Base-by-base conservation (phyloP, 192 early-diverging fungal genomes). In the Podila epicladia region DNA sequence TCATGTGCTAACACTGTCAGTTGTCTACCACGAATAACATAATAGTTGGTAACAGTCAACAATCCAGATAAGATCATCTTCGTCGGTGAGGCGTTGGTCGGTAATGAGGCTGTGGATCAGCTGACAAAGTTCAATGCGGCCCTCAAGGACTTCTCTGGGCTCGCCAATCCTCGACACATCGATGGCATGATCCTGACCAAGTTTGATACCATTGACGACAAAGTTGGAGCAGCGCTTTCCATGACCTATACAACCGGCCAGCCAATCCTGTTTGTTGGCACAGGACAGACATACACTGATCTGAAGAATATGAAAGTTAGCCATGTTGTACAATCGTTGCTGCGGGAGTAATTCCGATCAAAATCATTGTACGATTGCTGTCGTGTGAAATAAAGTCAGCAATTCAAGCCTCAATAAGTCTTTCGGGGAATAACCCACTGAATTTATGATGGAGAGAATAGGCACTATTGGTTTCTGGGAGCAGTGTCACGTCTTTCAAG, bases 231-330 rank as follows among this genome's bases (percentile, higher is more conserved):
- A 29, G 97, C 97, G 0, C 82, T 98, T 26, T 95, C 94, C 12
- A 97, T 98, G 97, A 95, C 97, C 8, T 97, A 95, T 74, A 95
- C 92, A 26, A 98, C 97, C 6, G 96, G 96, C 24, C 91, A 97
- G 73, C 97, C 97, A 9, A 97, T 98, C 37, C 82, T 96, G 58
- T 98, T 98, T 90, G 96, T 98, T 20, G 97, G 97, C 29, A 97
- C 96, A 15, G 97, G 97, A 9, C 97, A 98, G 84, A 98, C 97
- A 3, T 98, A 97, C 72, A 97, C 95, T 4, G 96, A 98, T 85
- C 86, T 98, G 74, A 91, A 94, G 72, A 95, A 92, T 62, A 93
- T 98, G 88, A 93, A 92, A 61, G 91, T 95, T 28, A 73, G 84
- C 29, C 92, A 93, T 72, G 90, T 95, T 58, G 93, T 94, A 17